Conservation (phyloP, 768 basidiomycete genomes). For the Tricholoma sp. region DNA sequence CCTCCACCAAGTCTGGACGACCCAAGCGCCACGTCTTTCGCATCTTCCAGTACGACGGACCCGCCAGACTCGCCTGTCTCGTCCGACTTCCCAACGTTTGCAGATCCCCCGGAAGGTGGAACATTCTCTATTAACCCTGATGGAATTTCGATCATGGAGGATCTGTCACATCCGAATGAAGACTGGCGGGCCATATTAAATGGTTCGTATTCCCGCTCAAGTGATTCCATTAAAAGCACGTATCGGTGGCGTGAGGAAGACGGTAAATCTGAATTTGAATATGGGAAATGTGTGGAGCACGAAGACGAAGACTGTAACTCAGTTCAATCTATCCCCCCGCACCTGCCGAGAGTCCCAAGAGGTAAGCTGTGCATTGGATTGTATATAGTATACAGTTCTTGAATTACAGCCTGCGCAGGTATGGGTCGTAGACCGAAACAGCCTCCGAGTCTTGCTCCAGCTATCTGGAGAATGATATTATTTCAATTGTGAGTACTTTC, state of each 20-base stretch:
- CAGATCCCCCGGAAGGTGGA: slow-evolving; percentile 14
- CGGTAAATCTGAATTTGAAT: slow-evolving; percentile 10
- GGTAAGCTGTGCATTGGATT: background rate
- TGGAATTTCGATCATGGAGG: slow-evolving; percentile 3
- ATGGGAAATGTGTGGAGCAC: slow-evolving; percentile 3
- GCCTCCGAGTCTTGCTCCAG: slow-evolving; percentile 30
- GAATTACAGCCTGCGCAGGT: background rate
- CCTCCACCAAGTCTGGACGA: slow-evolving; percentile 6
- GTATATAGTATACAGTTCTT: background rate
- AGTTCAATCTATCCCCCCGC: background rate
- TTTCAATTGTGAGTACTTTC: slow-evolving; percentile 46
- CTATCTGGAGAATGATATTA: slow-evolving; percentile 47
- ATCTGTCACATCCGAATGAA: slow-evolving; percentile 3
- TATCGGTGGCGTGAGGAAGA: slow-evolving; percentile 10
- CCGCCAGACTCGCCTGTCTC: slow-evolving; percentile 23
- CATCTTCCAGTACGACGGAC: slow-evolving; percentile 6
- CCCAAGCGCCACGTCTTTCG: slow-evolving; percentile 2
- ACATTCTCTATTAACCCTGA: slow-evolving; percentile 8
- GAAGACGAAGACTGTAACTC: slow-evolving; percentile 1
- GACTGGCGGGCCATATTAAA: slow-evolving; percentile 10
- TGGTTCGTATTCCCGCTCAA: background rate
- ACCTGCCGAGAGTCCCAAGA: background rate
- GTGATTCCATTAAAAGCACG: slow-evolving; percentile 5
- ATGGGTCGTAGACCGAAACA: slow-evolving; percentile 17
- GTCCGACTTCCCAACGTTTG: slow-evolving; percentile 30